Base-by-base conservation (phyloP, 345 rosid species). In the Salix brachista region DNA sequence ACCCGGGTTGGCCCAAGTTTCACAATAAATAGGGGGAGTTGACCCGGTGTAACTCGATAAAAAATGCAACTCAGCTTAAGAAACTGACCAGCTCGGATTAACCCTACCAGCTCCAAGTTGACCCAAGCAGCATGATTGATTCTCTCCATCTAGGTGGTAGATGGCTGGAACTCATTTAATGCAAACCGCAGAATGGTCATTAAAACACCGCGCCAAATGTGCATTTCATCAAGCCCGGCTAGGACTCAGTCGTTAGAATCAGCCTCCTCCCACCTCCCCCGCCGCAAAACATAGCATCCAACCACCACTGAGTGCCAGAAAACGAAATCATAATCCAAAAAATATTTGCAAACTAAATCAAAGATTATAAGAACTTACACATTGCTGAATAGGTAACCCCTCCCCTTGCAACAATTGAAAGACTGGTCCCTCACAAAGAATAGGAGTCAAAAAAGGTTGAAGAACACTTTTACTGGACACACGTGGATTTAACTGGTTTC, bases 311-410 rank as follows among this genome's bases (percentile, higher is more conserved):
- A 28, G 26, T 23, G 34, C 30, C 18, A 50, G n/a, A 14, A 30
- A 61, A 67, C 32, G 16, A 65, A 67, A n/a, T 62, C 32, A 58
- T 3, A 82, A 23, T 42, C 10, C 56, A 28, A 54, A 44, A 61
- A 68, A 23, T 21, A 16, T 30, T 8, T 8, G 66, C 65, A 71
- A 26, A 25, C n/a, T 23, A 58, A 65, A 62, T 41, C 5, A 61
- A 66, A 67, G 37, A 44, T 69, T 65, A 25, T 19, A 72, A 69
- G 67, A 78, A 81, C 85, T 83, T 76, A 87, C 90, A 81, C 90
- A 17, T 81, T 79, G 70, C 56, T 85, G 85, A 83, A 87, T 64
- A 85, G 80, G 76, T 73, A 87, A 13, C 88, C 88, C 83, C 83
- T 87, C 75, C 88, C 90, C 68, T 56, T 81, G 42, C 79, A 75